These are phyloP conservation scores for Angomonas ambiguus DNA, from an alignment of 208 protist species.

Conservation along the genomic window DNA sequence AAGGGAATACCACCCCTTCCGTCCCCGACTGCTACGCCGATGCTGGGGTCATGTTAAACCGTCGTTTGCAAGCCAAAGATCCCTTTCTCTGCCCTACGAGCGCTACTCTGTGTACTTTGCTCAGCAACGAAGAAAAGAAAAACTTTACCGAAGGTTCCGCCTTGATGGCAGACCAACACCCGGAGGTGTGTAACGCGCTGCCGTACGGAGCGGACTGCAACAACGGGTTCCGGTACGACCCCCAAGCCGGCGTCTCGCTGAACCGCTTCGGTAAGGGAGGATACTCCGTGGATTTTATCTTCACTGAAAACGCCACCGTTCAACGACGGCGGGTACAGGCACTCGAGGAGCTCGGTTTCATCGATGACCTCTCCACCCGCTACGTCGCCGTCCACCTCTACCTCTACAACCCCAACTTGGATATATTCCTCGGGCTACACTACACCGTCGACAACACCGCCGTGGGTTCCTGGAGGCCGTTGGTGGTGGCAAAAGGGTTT, in stretches of 20 bases:
- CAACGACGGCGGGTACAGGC: background rate
- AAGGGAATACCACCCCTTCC: background rate
- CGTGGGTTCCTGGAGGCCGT: slow-evolving; percentile 18
- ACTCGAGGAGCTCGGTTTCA: slow-evolving; percentile 16
- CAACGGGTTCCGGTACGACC: slow-evolving; percentile 1
- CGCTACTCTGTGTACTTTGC: no score
- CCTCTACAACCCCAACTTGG: slow-evolving; percentile 29
- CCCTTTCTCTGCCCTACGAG: background rate
- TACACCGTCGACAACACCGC: slow-evolving; percentile 15
- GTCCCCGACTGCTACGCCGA: background rate
- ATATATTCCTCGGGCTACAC: slow-evolving; percentile 16
- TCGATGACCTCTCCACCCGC: slow-evolving; percentile 29
- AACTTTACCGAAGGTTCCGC: no score
- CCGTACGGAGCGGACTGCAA: background rate
- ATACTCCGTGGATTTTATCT: slow-evolving; percentile 20
- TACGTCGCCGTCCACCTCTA: slow-evolving; percentile 20
- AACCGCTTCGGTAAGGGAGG: slow-evolving; percentile 9
- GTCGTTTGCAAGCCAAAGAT: background rate
- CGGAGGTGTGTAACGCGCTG: background rate
- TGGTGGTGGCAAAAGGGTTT: background rate
- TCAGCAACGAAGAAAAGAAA: background rate
- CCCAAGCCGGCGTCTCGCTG: background rate
- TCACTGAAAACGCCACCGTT: slow-evolving; percentile 7
- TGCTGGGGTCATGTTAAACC: background rate
- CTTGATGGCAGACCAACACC: no score